Evolutionary conservation across 2,329 filamentous ascomycete genomes (phyloP), one percentile per base, ranked within the genome.

Genomic region (Colletotrichum liriopes): DNA sequence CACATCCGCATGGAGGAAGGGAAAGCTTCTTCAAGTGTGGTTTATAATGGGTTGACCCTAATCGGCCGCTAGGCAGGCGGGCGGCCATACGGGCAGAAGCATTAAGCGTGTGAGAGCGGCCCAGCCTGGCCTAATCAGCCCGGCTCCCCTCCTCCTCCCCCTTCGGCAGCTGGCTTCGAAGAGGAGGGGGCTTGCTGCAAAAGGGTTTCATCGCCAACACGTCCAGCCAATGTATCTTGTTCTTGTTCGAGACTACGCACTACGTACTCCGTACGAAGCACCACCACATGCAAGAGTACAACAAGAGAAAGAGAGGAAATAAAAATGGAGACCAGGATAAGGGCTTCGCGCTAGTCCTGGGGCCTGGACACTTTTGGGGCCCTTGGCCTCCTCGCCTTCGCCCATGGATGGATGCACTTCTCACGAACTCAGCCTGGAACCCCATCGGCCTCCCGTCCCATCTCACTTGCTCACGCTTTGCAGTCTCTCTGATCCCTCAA

Each of bases 301-400:
- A 11, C 23, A 43, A n/a, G 3, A 37, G 2, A 35, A 35, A 35
- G 35, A 9, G 54, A 29, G 54, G n/a, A 23, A 35, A 43, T n/a
- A 64, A 64, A 32, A 35, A 63, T 41, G n/a, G 47, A 43, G 60
- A 51, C 60, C n/a, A 20, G 39, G 61, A 64, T 55, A 64, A 64
- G 26, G 37, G 26, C 49, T 26, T 43, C 35, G 49, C 49, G 61
- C 61, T 54, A 64, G 37, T 54, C 39, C 5, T 32, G 47, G 29
- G 37, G n/a, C 35, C 32, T 39, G 61, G 61, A 29, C 35, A 29
- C 18, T 29, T 26, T 43, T 23, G 35, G 60, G 45, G 29, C 18
- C 18, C 39, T 64, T 41, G 26, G 61, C 61, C 20, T 55, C 61
- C 20, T 55, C 49, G 61, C 61, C 35, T 54, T 51, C 43, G 49